A percentile compares a stretch with the other conserved stretches of the same genome.
Conservation (phyloP, 306 rosid genomes). For the Castanea mollissima region DNA sequence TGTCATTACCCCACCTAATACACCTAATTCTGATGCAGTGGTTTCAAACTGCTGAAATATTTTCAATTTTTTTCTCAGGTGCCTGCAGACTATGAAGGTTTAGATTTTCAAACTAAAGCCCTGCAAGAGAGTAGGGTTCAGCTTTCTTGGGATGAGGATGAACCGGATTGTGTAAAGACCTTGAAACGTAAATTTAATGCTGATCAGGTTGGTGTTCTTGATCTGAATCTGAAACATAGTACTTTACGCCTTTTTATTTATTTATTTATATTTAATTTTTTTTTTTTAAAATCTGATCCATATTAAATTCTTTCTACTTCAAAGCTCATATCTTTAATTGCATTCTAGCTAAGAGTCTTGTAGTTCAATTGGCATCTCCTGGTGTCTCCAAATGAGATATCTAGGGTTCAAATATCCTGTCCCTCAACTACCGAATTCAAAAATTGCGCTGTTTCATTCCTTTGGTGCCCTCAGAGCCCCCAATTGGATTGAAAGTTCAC, state of each 20-base stretch:
- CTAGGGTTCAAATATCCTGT: too few relatives aligned
- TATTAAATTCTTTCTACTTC: neutral
- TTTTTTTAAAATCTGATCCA: neutral
- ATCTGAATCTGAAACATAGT: neutral
- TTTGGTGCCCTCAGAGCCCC: too few relatives aligned
- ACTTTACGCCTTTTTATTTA: neutral
- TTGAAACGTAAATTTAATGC: conserved; percentile 65
- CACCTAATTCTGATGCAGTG: neutral
- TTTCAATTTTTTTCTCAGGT: conserved; percentile 39
- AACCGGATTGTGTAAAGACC: conserved; percentile 64
- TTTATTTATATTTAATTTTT: too few relatives aligned
- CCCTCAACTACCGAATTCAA: too few relatives aligned
- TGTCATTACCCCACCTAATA: neutral
- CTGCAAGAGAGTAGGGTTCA: conserved; percentile 57
- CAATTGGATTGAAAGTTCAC: neutral
- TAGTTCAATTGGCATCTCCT: too few relatives aligned
- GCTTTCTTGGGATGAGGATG: conserved; percentile 94
- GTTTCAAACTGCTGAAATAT: conserved; percentile 11
- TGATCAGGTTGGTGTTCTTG: conserved; percentile 60
- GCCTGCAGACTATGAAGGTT: conserved; percentile 63
- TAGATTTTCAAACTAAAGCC: conserved; percentile 72
- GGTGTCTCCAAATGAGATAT: too few relatives aligned
- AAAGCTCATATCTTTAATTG: neutral
- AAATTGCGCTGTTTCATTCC: neutral
- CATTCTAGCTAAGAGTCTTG: neutral